Evolutionary conservation across 2,329 filamentous ascomycete species (phyloP), one percentile per base, ranked within the genome.

Genomic region (Fusarium proliferatum): DNA sequence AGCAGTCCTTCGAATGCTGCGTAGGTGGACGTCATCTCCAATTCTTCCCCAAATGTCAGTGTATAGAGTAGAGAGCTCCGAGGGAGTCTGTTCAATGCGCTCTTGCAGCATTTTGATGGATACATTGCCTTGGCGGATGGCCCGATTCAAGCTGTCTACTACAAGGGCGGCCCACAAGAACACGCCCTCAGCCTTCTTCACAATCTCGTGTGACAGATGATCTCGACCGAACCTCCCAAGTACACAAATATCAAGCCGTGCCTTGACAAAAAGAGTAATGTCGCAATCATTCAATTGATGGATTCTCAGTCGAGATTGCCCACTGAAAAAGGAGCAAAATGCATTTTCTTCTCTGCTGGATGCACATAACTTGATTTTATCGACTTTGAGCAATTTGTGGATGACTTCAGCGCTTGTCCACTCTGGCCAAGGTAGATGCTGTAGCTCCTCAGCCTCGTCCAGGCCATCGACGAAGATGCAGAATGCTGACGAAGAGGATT

Each of bases 151-250:
- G 7, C 36, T 21, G 1, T 34, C 36, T 9, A 60, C 9, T 2
- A 60, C n/a, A 6, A 60, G 8, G 3, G 28, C 21, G 4, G 8
- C 48, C 48, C 48, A 52, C 7, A 52, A 1, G n/a, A 52, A 52
- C 7, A 52, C 48, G 6, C 48, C 48, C 3, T 26, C 10, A 9
- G 48, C 30, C 16, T 15, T 36, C 3, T 13, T 1, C 5, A 36
- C 33, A 36, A 8, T 34, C 9, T n/a, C 16, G 0, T 5, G 2
- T 6, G 9, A 2, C 19, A 51, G 21, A 1, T 2, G 5, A 7
- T 7, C 6, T 23, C 49, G 30, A 5, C 13, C 9, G 8, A 2
- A 1, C 15, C 15, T 10, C 2, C 26, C 8, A 3, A 62, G 9
- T 2, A 23, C 33, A 15, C 2, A 10, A 0, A 12, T 6, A 26